phyloP scores from a whole-genome alignment of 345 rosid genomes.

The thale cress (Arabidopsis thaliana) region DNA sequence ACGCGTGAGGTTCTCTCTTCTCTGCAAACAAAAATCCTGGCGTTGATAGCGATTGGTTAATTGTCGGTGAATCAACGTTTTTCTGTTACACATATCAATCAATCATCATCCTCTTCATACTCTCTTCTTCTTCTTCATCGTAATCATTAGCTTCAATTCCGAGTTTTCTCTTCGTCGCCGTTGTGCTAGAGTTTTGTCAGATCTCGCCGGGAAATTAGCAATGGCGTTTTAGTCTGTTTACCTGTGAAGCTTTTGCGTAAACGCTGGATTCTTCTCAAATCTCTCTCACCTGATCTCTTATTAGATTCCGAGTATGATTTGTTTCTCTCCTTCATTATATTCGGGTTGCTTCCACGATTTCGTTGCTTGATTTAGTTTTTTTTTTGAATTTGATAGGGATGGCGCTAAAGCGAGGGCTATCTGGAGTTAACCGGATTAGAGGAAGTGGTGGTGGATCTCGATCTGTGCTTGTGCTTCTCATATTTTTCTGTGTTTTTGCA shows the following conservation, averaged over 20 bases:
- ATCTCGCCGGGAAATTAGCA: slow-evolving; percentile 31
- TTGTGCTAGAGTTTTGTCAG: slow-evolving; percentile 25
- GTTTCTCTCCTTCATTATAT: background rate
- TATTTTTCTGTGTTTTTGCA: slow-evolving; percentile 63
- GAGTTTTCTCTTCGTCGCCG: slow-evolving; percentile 12
- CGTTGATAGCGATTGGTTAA: slow-evolving; percentile 40
- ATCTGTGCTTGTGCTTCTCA: slow-evolving; percentile 51
- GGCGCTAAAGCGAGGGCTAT: slow-evolving; percentile 76
- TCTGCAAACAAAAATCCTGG: slow-evolving; percentile 30
- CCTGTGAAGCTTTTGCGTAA: slow-evolving; percentile 11
- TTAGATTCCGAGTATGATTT: slow-evolving; percentile 33
- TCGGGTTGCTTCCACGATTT: slow-evolving; percentile 5
- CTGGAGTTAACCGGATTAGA: slow-evolving; percentile 51
- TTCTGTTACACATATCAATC: background rate
- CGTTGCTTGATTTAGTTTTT: slow-evolving; percentile 35
- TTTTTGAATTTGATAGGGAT: slow-evolving; percentile 49
- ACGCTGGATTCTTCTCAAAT: slow-evolving; percentile 35
- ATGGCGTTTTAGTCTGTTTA: slow-evolving; percentile 21
- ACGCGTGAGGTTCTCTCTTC: slow-evolving; percentile 34
- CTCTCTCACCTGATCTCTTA: slow-evolving; percentile 4
- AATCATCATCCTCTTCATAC: slow-evolving; percentile 22
- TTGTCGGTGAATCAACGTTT: slow-evolving; percentile 37
- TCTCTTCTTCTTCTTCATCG: slow-evolving; percentile 6
- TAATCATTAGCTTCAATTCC: slow-evolving; percentile 5
- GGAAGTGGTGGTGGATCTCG: slow-evolving; percentile 72